These are phyloP conservation scores for Geopyxis carbonaria DNA, from an alignment of 495 filamentous ascomycete species.

Conservation along the genomic window DNA sequence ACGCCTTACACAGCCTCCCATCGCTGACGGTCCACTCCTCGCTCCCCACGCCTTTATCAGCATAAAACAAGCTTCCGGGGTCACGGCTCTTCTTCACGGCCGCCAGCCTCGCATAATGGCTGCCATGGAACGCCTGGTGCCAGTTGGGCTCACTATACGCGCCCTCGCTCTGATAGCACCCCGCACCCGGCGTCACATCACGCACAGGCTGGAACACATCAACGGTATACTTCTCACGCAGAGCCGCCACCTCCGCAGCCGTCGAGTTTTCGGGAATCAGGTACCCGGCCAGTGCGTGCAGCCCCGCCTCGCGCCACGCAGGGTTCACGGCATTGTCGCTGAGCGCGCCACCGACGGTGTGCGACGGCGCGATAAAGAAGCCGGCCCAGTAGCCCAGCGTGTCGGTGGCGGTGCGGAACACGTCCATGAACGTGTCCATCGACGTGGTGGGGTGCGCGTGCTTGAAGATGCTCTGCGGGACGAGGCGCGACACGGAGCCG, in stretches of 20 bases:
- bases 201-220: conserved; percentile 30
- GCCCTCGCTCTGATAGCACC: conserved; percentile 35
- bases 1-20: conserved; percentile 5
- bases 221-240: conserved; percentile 15
- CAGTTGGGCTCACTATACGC: conserved; percentile 46
- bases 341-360: conserved; percentile 8
- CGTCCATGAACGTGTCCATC: conserved; percentile 24
- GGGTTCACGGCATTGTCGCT: conserved; percentile 33
- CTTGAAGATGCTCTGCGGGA: conserved; percentile 27
- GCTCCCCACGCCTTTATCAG: conserved; percentile 33
- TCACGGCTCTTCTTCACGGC: conserved; percentile 37
- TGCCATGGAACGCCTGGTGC: conserved; percentile 41
- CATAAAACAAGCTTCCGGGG: conserved; percentile 36
- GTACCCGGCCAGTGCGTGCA: neutral
- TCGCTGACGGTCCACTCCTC: conserved; percentile 29
- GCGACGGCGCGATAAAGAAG: conserved; percentile 25
- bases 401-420: conserved; percentile 16
- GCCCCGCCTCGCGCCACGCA: conserved; percentile 31
- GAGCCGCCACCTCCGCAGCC: neutral
- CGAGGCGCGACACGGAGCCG: conserved; percentile 19
- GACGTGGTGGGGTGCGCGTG: conserved; percentile 10
- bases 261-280: neutral
- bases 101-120: conserved; percentile 30
- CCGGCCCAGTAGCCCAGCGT: conserved; percentile 3
- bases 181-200: conserved; percentile 29